phyloP scores from a whole-genome alignment of 2,329 filamentous ascomycete species.

The Fusarium domesticum region DNA sequence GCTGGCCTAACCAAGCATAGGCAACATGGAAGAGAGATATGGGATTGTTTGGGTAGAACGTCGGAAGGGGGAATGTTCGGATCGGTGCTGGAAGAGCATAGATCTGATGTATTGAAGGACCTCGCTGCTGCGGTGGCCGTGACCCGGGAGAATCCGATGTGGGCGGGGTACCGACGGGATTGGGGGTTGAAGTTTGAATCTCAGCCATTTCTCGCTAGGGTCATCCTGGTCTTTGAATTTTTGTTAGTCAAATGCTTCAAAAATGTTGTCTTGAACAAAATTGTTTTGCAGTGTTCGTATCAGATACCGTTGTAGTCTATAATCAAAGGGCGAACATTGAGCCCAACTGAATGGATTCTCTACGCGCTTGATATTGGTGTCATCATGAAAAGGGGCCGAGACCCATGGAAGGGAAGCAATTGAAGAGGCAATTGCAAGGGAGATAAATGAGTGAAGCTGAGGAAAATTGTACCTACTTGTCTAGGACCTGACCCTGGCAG shows the following conservation, averaged over 20 bases:
- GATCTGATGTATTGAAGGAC: conserved; percentile 61
- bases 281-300: conserved; percentile 44
- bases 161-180: conserved; percentile 23
- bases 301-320: conserved; percentile 99
- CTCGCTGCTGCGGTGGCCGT: conserved; percentile 31
- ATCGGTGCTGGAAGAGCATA: conserved; percentile 81
- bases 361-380: conserved; percentile 56
- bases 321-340: conserved; percentile 61
- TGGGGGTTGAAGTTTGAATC: conserved; percentile 27
- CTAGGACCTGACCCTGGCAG: conserved; percentile 32
- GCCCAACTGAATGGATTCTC: conserved; percentile 58
- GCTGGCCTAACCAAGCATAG: conserved; percentile 72
- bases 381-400: conserved; percentile 54
- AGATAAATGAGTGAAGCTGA: conserved; percentile 4
- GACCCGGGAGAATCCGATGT: conserved; percentile 19
- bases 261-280: conserved; percentile 12
- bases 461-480: conserved; percentile 26
- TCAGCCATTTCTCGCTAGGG: conserved; percentile 43
- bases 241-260: not conserved
- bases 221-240: conserved; percentile 46
- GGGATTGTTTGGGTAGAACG: conserved; percentile 89
- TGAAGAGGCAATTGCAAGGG: not conserved
- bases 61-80: conserved; percentile 77
- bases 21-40: conserved; percentile 79
- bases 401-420: too few relatives aligned